These are phyloP conservation scores for Sanghuangporus weigelae DNA, from an alignment of 1,284 basidiomycete species.

Conservation along the genomic window DNA sequence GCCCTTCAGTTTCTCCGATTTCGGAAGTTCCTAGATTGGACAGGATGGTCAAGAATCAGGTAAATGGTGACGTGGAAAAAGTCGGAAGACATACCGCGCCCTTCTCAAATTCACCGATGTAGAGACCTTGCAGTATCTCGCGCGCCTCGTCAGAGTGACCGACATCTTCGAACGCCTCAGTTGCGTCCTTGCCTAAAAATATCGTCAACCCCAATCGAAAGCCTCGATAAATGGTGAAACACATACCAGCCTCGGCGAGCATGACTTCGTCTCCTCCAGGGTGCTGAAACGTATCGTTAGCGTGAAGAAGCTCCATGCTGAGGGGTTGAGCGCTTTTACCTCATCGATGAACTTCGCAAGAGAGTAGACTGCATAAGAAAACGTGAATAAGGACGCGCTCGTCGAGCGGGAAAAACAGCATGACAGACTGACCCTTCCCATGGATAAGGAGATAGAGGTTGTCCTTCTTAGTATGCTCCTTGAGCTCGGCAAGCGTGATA, in stretches of 20 bases:
- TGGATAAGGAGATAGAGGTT: conserved; percentile 77
- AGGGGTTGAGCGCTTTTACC: conserved; percentile 43
- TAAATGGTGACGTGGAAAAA: conserved; percentile 9
- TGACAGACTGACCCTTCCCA: conserved; percentile 65
- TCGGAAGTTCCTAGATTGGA: conserved; percentile 20
- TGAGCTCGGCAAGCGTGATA: conserved; percentile 71
- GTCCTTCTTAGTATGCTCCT: conserved; percentile 68
- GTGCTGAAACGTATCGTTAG: conserved; percentile 52
- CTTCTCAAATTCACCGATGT: conserved; percentile 76
- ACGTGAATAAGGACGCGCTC: conserved; percentile 11
- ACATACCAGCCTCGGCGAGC: conserved; percentile 85
- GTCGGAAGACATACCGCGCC: conserved; percentile 45
- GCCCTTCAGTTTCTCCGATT: conserved; percentile 29
- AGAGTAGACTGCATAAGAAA: conserved; percentile 76
- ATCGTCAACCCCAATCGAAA: conserved; percentile 16
- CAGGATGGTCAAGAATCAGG: conserved; percentile 13
- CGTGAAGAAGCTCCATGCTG: neutral
- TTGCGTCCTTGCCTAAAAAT: conserved; percentile 78
- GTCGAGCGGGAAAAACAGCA: conserved; percentile 30
- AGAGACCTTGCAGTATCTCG: conserved; percentile 74
- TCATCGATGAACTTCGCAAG: conserved; percentile 95
- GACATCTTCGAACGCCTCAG: conserved; percentile 98
- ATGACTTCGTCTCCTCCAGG: conserved; percentile 98
- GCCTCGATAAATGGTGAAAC: conserved; percentile 12
- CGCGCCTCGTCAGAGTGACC: conserved; percentile 99